A percentile compares a stretch with the other conserved stretches of the same genome.
These are phyloP conservation scores for Cryptococcus jaspeensis DNA, from an alignment of 1,284 basidiomycete genomes.

Conservation along the genomic window DNA sequence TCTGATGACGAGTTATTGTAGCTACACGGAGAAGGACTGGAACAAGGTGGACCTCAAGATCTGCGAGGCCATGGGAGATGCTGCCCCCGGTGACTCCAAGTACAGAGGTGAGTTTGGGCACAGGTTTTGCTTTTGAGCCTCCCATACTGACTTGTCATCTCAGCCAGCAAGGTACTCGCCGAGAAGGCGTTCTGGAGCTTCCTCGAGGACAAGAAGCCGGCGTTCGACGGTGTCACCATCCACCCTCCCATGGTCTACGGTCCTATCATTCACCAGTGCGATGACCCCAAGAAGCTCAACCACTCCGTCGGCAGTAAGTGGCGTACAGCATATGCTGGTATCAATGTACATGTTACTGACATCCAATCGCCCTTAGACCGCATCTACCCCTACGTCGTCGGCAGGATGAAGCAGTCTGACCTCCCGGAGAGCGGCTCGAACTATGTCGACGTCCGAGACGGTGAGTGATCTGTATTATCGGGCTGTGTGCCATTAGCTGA, in stretches of 20 bases:
- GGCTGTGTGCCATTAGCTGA: too few relatives aligned
- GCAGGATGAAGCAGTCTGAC: constrained; percentile 48
- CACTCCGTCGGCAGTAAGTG: constrained; percentile 56
- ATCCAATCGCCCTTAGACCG: too few relatives aligned
- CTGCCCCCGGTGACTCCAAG: constrained; percentile 57
- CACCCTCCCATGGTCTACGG: constrained; percentile 58
- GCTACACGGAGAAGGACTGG: constrained; percentile 59
- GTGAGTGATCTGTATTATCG: too few relatives aligned
- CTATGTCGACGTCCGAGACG: constrained; percentile 62
- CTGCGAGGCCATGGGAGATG: too few relatives aligned
- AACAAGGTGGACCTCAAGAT: too few relatives aligned
- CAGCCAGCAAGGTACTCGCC: constrained; percentile 62
- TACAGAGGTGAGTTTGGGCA: constrained; percentile 62
- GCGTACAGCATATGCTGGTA: too few relatives aligned
- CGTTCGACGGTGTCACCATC: constrained; percentile 60
- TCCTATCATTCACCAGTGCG: constrained; percentile 58
- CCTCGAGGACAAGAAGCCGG: constrained; percentile 58
- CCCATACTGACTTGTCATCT: constrained; percentile 48
- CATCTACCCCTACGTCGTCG: constrained; percentile 50
- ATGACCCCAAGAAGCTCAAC: constrained; percentile 57
- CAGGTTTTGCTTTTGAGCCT: too few relatives aligned
- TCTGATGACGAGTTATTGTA: too few relatives aligned
- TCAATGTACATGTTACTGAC: too few relatives aligned
- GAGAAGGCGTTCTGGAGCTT: constrained; percentile 59
- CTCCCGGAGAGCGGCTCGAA: constrained; percentile 44